Evolutionary conservation across 768 basidiomycete genomes (phyloP).

Genomic region (Leccinum barrowsii): DNA sequence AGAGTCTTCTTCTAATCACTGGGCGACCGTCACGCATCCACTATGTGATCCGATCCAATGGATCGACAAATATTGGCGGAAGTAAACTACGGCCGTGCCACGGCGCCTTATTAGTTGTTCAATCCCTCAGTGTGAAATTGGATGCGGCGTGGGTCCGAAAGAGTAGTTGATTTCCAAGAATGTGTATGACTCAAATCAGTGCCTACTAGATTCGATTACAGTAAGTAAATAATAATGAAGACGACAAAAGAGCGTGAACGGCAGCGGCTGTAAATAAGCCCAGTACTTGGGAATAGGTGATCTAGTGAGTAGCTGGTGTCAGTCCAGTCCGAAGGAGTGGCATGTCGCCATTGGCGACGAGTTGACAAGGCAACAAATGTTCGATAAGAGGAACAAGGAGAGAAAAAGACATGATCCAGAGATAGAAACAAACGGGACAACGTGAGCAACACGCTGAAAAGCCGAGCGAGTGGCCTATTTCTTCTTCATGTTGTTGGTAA

Average conservation of each 20-base stretch:
- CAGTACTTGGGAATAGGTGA: not conserved
- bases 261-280: conserved; percentile 1
- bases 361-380: conserved; percentile 7
- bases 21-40: not conserved
- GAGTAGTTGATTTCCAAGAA: conserved; percentile 5
- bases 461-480: conserved; percentile 22
- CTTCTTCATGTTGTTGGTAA: conserved; percentile 42
- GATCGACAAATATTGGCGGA: not conserved
- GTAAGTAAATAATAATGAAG: conserved; percentile 23
- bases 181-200: conserved; percentile 13
- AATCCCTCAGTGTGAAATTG: not conserved
- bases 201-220: conserved; percentile 25
- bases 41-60: not conserved
- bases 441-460: not conserved
- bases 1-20: not conserved
- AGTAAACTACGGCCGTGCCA: not conserved
- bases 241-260: conserved; percentile 13
- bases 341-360: conserved; percentile 1
- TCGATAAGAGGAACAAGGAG: conserved; percentile 2
- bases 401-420: not conserved
- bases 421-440: not conserved
- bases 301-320: conserved; percentile 16
- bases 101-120: not conserved
- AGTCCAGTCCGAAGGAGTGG: conserved; percentile 24
- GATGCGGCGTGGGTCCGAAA: not conserved